Evolutionary conservation across 768 basidiomycete genomes (phyloP), one percentile per base, ranked within the genome.

Genomic region (Panaeolus cyanescens): DNA sequence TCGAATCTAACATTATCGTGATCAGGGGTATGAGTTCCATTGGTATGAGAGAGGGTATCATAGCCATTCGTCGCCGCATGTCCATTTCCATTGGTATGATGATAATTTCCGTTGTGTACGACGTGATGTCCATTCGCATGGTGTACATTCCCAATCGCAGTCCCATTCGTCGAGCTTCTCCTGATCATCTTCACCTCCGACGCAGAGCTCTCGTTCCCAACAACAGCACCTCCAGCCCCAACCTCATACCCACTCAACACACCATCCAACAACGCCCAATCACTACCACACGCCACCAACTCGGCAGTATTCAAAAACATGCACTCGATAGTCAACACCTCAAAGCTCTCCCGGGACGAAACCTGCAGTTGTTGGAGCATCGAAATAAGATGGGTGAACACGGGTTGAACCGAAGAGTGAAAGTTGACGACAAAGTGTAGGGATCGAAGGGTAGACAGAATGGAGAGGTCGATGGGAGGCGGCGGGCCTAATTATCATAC

Each of bases 381-480:
- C 2, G 55, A 58, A 53, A 67, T 42, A n/a, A 67, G 64, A 3
- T 61, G 32, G 13, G 56, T 28, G 59, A 68, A 66, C 7, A 67
- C 64, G 28, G 65, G 59, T 2, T 55, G 28, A 22, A 58, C 40
- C 4, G 63, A 62, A 10, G 64, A 58, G 39, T 70, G 68, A 33
- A 70, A 70, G 56, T 70, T 70, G 54, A 70, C 68, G 31, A 65
- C 58, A 40, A 68, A 67, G 19, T 65, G 64, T 2, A 70, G 53
- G 7, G 61, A 39, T 1, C 55, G 39, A 42, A 69, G 61, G 20
- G 55, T 42, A 3, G 22, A 42, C 32, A 69, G 54, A 6, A 66
- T 58, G 9, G 58, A 17, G 15, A 69, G 40, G 45, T 67, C 54
- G 28, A 69, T 66, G 0, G 68, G 68, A 1, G 58, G 28, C 13